Conservation (phyloP, 805 yeast genomes). For the Lachancea thermotolerans region DNA sequence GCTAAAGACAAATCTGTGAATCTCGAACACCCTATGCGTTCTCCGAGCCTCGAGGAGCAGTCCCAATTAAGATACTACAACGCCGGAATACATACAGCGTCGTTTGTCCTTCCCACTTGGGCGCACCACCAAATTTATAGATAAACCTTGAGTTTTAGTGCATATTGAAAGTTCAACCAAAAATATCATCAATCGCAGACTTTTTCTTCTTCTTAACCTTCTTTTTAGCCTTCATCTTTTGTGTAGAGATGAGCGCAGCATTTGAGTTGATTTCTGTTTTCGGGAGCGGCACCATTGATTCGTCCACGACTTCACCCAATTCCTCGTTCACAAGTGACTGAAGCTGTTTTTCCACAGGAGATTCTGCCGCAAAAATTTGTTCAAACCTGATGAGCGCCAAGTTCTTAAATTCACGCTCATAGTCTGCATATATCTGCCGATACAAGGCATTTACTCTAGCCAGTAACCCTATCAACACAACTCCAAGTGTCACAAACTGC, state of each 20-base stretch:
- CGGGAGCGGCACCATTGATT: neutral
- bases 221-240: constrained; percentile 21
- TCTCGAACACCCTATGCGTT: constrained; percentile 48
- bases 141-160: neutral
- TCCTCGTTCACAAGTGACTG: constrained; percentile 25
- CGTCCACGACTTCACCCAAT: constrained; percentile 26
- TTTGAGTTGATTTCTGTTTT: neutral
- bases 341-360: neutral
- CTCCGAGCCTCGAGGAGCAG: constrained; percentile 41
- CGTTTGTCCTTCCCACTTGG: constrained; percentile 78
- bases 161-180: constrained; percentile 38
- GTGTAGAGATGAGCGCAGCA: neutral
- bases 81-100: constrained; percentile 55
- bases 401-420: constrained; percentile 17
- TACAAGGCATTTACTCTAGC: constrained; percentile 37
- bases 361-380: neutral
- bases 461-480: constrained; percentile 54
- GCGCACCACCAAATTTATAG: constrained; percentile 39
- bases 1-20: constrained; percentile 44
- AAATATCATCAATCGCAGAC: constrained; percentile 68
- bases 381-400: constrained; percentile 7
- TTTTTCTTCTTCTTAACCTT: constrained; percentile 42
- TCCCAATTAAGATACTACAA: constrained; percentile 58
- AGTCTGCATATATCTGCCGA: constrained; percentile 13
- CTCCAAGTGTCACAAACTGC: constrained; percentile 69